phyloP scores from a whole-genome alignment of 148 eudicot genomes.

The Chenopodium album region DNA sequence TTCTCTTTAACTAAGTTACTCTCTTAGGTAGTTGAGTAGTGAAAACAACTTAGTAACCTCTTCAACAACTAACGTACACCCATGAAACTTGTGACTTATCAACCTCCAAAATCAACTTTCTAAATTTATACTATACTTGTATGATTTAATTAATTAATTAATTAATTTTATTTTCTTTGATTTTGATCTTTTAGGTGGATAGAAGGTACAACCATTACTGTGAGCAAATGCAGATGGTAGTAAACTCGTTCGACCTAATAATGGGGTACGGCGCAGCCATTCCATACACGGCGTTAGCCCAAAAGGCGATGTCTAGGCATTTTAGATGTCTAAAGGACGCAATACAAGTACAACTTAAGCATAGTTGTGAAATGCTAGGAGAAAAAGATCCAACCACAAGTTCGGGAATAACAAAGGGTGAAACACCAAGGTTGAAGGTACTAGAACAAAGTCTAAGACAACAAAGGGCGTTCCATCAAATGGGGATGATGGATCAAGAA shows the following conservation, averaged over 20 bases:
- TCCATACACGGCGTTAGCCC: slow-evolving; percentile 85
- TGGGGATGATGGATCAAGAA: slow-evolving; percentile 96
- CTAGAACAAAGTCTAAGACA: slow-evolving; percentile 84
- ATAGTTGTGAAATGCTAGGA: slow-evolving; percentile 71
- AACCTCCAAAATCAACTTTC: slow-evolving; percentile 24
- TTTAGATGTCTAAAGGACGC: slow-evolving; percentile 85
- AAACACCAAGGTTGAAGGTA: slow-evolving; percentile 77
- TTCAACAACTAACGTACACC: slow-evolving; percentile 27
- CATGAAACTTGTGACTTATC: slow-evolving; percentile 40
- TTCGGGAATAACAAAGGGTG: slow-evolving; percentile 82
- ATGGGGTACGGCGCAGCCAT: slow-evolving; percentile 83
- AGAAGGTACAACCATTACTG: slow-evolving; percentile 86
- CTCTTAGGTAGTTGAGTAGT: slow-evolving; percentile 32
- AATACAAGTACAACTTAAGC: slow-evolving; percentile 62
- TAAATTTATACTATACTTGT: background rate
- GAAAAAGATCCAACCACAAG: slow-evolving; percentile 70
- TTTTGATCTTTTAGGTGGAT: slow-evolving; percentile 52
- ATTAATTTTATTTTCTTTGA: background rate
- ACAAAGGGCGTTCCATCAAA: slow-evolving; percentile 85
- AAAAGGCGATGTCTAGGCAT: slow-evolving; percentile 93
- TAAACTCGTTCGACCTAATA: slow-evolving; percentile 80
- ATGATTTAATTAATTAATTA: background rate
- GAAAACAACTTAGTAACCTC: slow-evolving; percentile 39
- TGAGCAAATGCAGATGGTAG: slow-evolving; percentile 96
- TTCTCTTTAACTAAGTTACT: slow-evolving; percentile 10